A percentile compares a stretch with the other conserved stretches of the same genome.
Conservation (phyloP, 495 filamentous ascomycete genomes). For the Xylaria intraflava region DNA sequence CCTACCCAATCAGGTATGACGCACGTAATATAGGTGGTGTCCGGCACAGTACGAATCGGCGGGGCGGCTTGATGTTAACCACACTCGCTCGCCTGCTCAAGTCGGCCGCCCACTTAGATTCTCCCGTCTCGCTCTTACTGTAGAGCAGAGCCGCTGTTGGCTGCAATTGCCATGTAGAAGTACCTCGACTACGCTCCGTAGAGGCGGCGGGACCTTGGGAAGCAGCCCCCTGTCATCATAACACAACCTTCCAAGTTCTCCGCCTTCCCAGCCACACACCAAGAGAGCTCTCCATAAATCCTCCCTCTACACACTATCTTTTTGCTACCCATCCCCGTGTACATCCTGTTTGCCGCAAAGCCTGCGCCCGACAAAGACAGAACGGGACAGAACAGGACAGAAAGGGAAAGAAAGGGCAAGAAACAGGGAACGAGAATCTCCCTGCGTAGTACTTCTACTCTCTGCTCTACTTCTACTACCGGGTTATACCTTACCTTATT, state of each 20-base stretch:
- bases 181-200: too few species aligned
- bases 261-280: constrained; percentile 2
- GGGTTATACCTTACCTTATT: neutral
- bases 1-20: neutral
- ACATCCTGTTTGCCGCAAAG: neutral
- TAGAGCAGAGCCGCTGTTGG: too few species aligned
- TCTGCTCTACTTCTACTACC: neutral
- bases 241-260: constrained; percentile 2
- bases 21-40: neutral
- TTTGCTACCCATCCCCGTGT: neutral
- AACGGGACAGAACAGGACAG: neutral
- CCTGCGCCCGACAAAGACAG: neutral
- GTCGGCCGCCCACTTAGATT: too few species aligned
- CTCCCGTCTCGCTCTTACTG: too few species aligned
- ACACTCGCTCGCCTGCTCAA: too few species aligned
- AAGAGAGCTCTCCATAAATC: constrained; percentile 4
- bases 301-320: neutral
- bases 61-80: neutral
- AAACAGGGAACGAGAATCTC: neutral
- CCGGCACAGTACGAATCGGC: neutral
- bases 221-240: neutral
- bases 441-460: neutral
- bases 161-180: too few species aligned
- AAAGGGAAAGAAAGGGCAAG: neutral
- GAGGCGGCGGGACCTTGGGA: neutral